Evolutionary conservation across 2,329 filamentous ascomycete species (phyloP).

Genomic region (Aspergillus piperis): DNA sequence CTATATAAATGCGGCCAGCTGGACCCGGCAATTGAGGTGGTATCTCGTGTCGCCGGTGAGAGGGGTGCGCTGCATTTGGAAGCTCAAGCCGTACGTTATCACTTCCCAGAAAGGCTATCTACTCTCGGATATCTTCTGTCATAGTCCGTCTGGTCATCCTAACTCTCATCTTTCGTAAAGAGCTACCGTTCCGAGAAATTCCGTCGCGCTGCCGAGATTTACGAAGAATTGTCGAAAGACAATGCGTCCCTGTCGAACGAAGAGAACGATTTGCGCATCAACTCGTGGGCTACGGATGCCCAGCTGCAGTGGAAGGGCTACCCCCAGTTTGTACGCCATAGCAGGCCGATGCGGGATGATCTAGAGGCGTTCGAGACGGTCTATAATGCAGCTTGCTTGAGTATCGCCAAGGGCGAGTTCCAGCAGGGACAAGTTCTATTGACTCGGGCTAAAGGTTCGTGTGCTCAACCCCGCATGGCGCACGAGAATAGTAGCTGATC

Average conservation of each 20-base stretch:
- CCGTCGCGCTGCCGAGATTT: conserved; percentile 55
- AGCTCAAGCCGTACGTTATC: conserved; percentile 57
- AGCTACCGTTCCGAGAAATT: conserved; percentile 64
- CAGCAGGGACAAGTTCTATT: conserved; percentile 60
- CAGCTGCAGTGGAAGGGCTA: conserved; percentile 63
- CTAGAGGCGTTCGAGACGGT: conserved; percentile 65
- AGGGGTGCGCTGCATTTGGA: conserved; percentile 62
- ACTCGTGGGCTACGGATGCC: conserved; percentile 61
- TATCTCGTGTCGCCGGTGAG: conserved; percentile 41
- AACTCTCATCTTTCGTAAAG: conserved; percentile 19
- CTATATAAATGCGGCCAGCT: conserved; percentile 63
- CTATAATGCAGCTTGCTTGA: conserved; percentile 65
- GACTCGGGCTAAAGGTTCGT: conserved; percentile 57
- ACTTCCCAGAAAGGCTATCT: background rate
- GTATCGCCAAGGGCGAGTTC: conserved; percentile 62
- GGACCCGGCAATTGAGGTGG: conserved; percentile 56
- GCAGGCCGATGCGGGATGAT: conserved; percentile 59
- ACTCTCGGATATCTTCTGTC: background rate
- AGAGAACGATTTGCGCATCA: conserved; percentile 63
- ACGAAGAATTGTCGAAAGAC: conserved; percentile 51
- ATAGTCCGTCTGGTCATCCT: background rate
- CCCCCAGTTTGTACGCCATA: conserved; percentile 53
- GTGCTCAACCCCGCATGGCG: background rate
- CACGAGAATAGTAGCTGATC: background rate
- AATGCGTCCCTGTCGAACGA: conserved; percentile 48